These are phyloP conservation scores for Picea sitchensis DNA, from an alignment of 75 land plant species.

Conservation along the genomic window DNA sequence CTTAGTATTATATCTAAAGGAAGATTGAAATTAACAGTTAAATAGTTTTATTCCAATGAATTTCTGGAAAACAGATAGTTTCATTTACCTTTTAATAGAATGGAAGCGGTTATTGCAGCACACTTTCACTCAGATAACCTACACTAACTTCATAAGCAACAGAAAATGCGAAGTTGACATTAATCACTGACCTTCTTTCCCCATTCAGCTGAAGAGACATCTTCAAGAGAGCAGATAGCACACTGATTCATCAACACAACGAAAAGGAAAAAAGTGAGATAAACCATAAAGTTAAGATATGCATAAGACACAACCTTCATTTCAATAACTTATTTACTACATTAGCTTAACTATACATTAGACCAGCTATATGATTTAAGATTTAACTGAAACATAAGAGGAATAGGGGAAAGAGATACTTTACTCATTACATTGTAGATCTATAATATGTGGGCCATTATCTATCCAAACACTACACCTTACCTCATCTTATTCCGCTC, in stretches of 20 bases:
- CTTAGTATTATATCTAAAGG: no score
- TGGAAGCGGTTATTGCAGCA: not conserved
- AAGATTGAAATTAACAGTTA: no score
- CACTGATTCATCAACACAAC: conserved; percentile 25
- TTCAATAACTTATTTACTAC: not conserved
- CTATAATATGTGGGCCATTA: no score
- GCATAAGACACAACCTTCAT: not conserved
- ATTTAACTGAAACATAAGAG: not conserved
- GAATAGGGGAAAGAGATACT: not conserved
- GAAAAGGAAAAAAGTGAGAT: conserved; percentile 8
- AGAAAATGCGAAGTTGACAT: not conserved
- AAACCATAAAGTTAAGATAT: not conserved
- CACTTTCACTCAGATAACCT: no score
- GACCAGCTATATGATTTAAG: not conserved
- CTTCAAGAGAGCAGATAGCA: conserved; percentile 66
- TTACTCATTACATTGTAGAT: no score
- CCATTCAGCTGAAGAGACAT: conserved; percentile 29
- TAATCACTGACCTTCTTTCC: conserved; percentile 38
- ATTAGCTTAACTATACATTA: not conserved
- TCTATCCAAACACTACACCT: no score
- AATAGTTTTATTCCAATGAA: no score
- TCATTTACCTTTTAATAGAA: not conserved
- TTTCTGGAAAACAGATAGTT: no score
- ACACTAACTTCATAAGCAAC: not conserved
- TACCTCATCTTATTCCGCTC: not conserved